Conservation (phyloP, 345 rosid genomes). For the Excoecaria agallocha region DNA sequence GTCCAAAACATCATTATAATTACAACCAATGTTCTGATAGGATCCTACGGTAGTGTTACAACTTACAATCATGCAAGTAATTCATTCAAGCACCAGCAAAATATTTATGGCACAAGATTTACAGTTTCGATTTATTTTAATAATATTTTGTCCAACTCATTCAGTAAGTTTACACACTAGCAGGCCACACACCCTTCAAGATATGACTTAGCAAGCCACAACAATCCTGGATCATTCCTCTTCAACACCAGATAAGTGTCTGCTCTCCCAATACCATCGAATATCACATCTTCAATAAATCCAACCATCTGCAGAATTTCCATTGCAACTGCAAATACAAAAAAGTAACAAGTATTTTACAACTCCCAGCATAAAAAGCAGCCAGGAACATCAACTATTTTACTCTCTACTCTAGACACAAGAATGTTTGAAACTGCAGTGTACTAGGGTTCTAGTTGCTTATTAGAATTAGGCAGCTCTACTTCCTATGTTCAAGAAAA, state of each 20-base stretch:
- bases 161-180: constrained; percentile 10
- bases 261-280: constrained; percentile 45
- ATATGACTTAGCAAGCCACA: constrained; percentile 90
- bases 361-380: neutral
- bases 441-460: neutral
- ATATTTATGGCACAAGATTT: constrained; percentile 4
- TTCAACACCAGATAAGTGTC: constrained; percentile 70
- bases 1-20: too few species aligned
- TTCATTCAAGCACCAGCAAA: neutral
- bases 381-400: neutral
- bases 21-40: neutral
- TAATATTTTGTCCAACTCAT: neutral
- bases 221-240: constrained; percentile 83
- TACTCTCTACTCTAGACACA: neutral
- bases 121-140: neutral
- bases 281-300: constrained; percentile 60
- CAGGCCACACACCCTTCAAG: constrained; percentile 51
- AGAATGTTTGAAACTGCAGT: neutral
- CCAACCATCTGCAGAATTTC: constrained; percentile 74
- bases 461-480: neutral
- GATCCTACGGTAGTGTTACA: too few species aligned
- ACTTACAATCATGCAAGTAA: neutral
- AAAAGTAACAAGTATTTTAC: neutral
- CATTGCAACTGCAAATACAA: constrained; percentile 64
- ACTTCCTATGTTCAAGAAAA: neutral